Percentiles rank a stretch among this genome's conserved stretches.
phyloP scores from a whole-genome alignment of 78 protist genomes.

The Dictyostelium purpureum region DNA sequence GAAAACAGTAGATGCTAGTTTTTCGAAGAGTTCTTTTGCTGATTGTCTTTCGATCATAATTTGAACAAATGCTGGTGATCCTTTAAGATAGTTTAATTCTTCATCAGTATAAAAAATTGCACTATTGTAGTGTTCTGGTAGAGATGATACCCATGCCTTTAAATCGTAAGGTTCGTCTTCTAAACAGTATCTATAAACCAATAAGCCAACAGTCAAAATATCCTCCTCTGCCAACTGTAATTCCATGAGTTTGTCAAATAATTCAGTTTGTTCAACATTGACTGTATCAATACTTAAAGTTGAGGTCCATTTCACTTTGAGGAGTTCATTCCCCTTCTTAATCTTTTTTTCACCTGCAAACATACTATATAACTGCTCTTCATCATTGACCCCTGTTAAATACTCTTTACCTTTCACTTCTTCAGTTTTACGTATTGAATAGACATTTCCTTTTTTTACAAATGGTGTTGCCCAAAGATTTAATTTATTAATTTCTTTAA shows the following conservation, averaged over 20 bases:
- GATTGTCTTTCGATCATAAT: background rate
- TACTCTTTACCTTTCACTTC: background rate
- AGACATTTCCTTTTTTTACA: background rate
- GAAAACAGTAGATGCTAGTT: background rate
- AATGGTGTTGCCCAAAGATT: background rate
- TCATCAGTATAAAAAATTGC: background rate
- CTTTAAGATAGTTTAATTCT: constrained; percentile 18
- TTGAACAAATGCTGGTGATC: constrained; percentile 54
- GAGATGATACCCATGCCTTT: constrained; percentile 15
- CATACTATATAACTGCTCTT: constrained; percentile 15
- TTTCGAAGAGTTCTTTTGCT: background rate
- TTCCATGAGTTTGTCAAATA: background rate
- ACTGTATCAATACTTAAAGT: background rate
- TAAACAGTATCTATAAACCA: constrained; percentile 30
- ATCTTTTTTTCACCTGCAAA: constrained; percentile 17
- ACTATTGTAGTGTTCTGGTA: constrained; percentile 13
- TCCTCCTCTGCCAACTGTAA: constrained; percentile 3
- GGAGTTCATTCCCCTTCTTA: background rate
- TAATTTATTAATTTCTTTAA: background rate
- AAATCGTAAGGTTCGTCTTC: background rate
- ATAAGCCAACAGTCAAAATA: background rate
- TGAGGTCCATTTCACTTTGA: constrained; percentile 7
- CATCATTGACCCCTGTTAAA: background rate
- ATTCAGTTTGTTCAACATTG: background rate
- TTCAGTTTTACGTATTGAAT: background rate